phyloP scores from a whole-genome alignment of 495 filamentous ascomycete genomes.

The Amniculicola lignicola region DNA sequence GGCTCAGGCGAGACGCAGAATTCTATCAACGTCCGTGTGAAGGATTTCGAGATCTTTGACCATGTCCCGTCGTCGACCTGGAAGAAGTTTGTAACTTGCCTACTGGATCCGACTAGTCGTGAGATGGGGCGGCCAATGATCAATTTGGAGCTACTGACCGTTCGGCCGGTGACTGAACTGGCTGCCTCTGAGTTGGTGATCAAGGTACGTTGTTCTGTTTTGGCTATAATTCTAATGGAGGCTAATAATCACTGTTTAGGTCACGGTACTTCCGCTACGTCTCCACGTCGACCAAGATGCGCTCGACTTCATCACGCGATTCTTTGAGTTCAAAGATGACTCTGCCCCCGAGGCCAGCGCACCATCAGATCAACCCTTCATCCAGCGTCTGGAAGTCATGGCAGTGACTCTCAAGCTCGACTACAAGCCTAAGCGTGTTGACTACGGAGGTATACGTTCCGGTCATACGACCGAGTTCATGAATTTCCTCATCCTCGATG shows the following conservation, averaged over 20 bases:
- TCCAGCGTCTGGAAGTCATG: constrained; percentile 86
- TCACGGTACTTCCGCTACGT: constrained; percentile 77
- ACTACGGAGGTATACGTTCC: constrained; percentile 91
- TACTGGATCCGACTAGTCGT: constrained; percentile 77
- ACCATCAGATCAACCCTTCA: constrained; percentile 73
- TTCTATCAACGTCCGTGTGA: constrained; percentile 76
- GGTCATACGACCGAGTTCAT: constrained; percentile 99
- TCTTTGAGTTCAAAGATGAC: constrained; percentile 96
- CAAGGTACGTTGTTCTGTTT: constrained; percentile 50
- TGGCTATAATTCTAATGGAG: background rate
- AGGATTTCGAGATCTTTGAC: constrained; percentile 87
- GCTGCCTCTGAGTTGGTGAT: constrained; percentile 88
- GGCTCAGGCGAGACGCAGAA: constrained; percentile 75
- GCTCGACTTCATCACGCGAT: constrained; percentile 92
- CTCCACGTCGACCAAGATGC: constrained; percentile 98
- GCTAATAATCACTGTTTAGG: constrained; percentile 46
- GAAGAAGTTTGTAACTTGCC: constrained; percentile 96
- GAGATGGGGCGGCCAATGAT: constrained; percentile 85
- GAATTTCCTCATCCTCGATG: constrained; percentile 95
- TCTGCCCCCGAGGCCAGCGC: constrained; percentile 47
- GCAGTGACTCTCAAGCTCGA: constrained; percentile 80
- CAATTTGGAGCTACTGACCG: constrained; percentile 81
- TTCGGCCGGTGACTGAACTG: constrained; percentile 76
- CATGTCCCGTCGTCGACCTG: constrained; percentile 94
- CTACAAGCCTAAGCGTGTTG: constrained; percentile 96